Evolutionary conservation across 768 basidiomycete genomes (phyloP), one percentile per base, ranked within the genome.

Genomic region (Suillus fuscotomentosus): DNA sequence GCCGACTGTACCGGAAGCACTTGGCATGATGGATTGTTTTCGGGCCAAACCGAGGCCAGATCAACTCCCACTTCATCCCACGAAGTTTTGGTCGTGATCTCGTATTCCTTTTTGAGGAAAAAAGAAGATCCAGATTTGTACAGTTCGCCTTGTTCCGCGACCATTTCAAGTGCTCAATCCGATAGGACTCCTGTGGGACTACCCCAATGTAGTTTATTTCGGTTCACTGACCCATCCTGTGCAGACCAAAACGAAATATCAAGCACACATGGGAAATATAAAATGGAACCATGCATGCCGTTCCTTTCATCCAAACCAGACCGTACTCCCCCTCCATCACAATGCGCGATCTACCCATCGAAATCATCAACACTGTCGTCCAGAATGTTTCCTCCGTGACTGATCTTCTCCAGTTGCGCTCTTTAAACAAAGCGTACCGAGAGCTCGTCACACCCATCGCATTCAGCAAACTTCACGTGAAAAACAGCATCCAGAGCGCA

Each of bases 381-480:
- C 65, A 69, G 54, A 74, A 68, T 60, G 31, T 77, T 8, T 64
- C 65, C 7, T 70, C 71, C 7, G n/a, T 67, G 36, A 60, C 68
- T 39, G 74, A 75, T 36, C 74, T 75, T 45, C 71, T 75, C 22
- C 64, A 71, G 7, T 64, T 75, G 7, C 74, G 74, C 54, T 62
- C 63, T 24, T 62, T 75, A 61, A 77, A 75, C 65, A 60, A 71
- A 15, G 64, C 67, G 0, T 75, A 69, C 36, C 67, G 67, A n/a
- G 61, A 67, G 17, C 68, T 75, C 0, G 75, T 67, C 38, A 76
- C 75, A 0, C 72, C 74, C 3, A 66, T 63, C 22, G 42, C 61
- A 0, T 75, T 75, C 67, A 67, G 61, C 64, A 67, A 43, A 57
- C 14, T 75, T n/a, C 67, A 70, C 55, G 55, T 75, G 53, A 60